Base-by-base conservation (phyloP, 805 yeast species). In the Novakomyces olei region DNA sequence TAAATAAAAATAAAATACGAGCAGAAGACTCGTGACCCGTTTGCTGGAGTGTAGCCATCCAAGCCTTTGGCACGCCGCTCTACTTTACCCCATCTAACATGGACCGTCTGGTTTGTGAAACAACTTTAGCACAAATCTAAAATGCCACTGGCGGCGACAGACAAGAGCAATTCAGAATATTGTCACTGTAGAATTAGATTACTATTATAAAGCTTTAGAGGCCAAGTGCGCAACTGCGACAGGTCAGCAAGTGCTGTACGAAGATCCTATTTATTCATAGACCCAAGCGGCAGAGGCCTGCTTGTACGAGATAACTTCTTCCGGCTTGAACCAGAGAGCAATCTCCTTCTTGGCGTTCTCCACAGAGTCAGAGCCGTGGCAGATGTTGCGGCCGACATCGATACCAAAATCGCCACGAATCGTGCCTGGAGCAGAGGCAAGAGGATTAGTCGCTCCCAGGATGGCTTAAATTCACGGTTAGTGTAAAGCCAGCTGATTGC, bases 301-400 rank as follows among this genome's bases (percentile, higher is more conserved):
- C 61, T 74, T 76, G 88, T 81, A 88, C 50, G 74, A 78, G 53
- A 72, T 77, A 51, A 88, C 64, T 69, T 88, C 99, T 61, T 81
- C 94, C 61, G 72, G 67, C 74, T 80, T 80, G 83, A 88, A 88
- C 99, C 99, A 88, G 54, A 88, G 69, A 47, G 55, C 72, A 48
- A 88, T 88, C 71, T 88, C 99, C 69, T 77, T 78, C 61, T 80
- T 61, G 52, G 99, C 99, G 48, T 74, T 66, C 66, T 85, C 98
- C 52, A 88, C 98, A 43, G 96, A 81, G 71, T 88, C 99, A 47
- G 96, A 85, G 61, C 98, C 98, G 71, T 88, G 99, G 59, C 77
- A 68, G 53, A 88, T 93, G 72, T 88, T 88, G 75, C 99, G 81
- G 58, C 99, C 98, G 71, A 78, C 80, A 64, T 88, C 98, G 51